Conservation (phyloP, 2,329 filamentous ascomycete genomes). For the Thermothelomyces thermophilus region DNA sequence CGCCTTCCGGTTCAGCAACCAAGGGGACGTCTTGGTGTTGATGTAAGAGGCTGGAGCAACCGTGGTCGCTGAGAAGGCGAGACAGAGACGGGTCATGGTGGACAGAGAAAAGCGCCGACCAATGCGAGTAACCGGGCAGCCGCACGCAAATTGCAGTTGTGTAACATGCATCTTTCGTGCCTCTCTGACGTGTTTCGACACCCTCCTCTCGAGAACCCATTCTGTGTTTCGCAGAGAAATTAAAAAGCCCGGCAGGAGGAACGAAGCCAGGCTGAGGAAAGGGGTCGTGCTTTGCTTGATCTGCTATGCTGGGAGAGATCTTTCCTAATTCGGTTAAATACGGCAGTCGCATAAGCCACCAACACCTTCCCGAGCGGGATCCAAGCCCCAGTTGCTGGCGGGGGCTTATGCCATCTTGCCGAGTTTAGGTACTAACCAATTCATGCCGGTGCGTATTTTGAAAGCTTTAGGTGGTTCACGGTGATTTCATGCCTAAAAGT, state of each 20-base stretch:
- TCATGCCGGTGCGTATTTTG: no score
- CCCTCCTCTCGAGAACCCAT: not conserved
- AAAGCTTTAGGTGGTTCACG: no score
- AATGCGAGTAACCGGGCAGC: not conserved
- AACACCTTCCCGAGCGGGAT: not conserved
- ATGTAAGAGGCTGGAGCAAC: not conserved
- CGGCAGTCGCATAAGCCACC: not conserved
- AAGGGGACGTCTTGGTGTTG: not conserved
- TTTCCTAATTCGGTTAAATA: not conserved
- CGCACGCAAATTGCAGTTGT: not conserved
- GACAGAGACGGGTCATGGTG: not conserved
- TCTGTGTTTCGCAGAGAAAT: not conserved
- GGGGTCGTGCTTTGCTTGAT: not conserved
- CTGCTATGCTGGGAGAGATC: no score
- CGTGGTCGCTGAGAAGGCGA: not conserved
- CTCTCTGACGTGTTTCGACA: slow-evolving; percentile 11
- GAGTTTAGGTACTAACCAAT: no score
- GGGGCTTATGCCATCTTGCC: no score
- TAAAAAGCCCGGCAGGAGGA: not conserved
- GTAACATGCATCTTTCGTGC: not conserved
- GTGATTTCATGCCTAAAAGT: no score
- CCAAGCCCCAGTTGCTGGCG: not conserved
- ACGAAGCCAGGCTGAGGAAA: no score
- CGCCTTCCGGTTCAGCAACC: no score
- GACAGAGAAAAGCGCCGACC: not conserved